Evolutionary conservation across 345 rosid genomes (phyloP), one percentile per base, ranked within the genome.

Genomic region (Salix suchowensis): DNA sequence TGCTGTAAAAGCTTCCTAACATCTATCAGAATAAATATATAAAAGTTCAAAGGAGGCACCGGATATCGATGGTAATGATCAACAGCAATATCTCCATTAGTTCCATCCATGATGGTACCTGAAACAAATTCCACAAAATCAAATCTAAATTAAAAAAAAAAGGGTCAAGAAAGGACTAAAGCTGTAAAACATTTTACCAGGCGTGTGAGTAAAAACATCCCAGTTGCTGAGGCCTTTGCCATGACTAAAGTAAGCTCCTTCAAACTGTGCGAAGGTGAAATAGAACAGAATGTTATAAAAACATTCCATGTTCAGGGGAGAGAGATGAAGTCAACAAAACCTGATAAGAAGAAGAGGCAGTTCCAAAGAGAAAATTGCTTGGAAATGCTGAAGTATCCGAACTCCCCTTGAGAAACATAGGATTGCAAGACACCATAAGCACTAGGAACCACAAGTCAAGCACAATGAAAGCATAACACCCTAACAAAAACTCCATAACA

Each of bases 311-410:
- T 19, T 4, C 2, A 6, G n/a, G 19, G 44, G n/a, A 6, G 52
- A 37, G 61, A 28, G 12, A 36, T 34, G 23, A 2, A 72, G 66
- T 32, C 30, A 65, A 37, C 37, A 7, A 70, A 75, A 91, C 93
- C 93, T 93, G 94, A 74, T 90, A 90, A 52, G 97, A 84, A 77
- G 95, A 91, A 67, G 98, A 89, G 26, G 97, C 91, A 16, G 95
- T 87, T 73, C 97, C 97, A 71, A 90, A 89, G 74, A 94, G 90
- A 78, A 94, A 91, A 80, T 78, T 68, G 23, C 68, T 32, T 1
- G 91, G 89, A 64, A 91, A 86, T 6, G 71, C 69, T 15, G 85
- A 76, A 44, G 77, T 9, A n/a, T 70, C 65, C 0, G 68, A 14
- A 68, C 36, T 72, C 28, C 54, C 67, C 40, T 71, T 13, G 36